These are phyloP conservation scores for Neofusicoccum sp. DNA, from an alignment of 2,329 filamentous ascomycete genomes.

Conservation along the genomic window DNA sequence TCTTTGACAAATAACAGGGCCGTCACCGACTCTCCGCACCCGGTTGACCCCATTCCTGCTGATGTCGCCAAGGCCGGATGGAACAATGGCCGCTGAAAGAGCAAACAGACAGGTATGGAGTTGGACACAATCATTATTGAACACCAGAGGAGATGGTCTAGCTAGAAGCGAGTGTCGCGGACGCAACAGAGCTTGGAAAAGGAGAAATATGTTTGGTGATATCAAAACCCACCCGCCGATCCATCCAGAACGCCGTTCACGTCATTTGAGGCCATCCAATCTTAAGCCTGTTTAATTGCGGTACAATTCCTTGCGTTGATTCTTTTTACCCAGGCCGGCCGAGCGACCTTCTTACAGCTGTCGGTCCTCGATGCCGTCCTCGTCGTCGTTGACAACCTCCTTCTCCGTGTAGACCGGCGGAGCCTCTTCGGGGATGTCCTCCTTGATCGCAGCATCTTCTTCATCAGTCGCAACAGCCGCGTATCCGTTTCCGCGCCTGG, in stretches of 20 bases:
- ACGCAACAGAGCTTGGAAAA: background rate
- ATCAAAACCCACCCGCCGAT: background rate
- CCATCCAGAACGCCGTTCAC: constrained; percentile 2
- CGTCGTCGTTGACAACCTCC: constrained; percentile 32
- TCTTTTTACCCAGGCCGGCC: background rate
- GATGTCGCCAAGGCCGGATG: background rate
- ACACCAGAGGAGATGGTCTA: background rate
- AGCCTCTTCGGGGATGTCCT: constrained; percentile 39
- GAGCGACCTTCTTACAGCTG: background rate
- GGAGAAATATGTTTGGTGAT: background rate
- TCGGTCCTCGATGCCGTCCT: constrained; percentile 13
- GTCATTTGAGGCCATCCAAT: background rate
- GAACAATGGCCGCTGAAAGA: too few species aligned
- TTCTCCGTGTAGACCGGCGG: constrained; percentile 44
- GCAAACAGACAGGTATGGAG: background rate
- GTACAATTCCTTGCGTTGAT: background rate
- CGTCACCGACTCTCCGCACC: background rate
- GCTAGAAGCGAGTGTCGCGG: background rate
- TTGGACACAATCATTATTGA: background rate
- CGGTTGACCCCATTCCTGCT: background rate
- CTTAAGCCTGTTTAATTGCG: background rate
- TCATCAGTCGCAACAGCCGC: constrained; percentile 34
- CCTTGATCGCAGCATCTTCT: constrained; percentile 26
- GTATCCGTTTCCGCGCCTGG: constrained; percentile 32
- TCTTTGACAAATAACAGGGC: background rate